Evolutionary conservation across 495 filamentous ascomycete genomes (phyloP).

Genomic region (Pyronema omphalodes): DNA sequence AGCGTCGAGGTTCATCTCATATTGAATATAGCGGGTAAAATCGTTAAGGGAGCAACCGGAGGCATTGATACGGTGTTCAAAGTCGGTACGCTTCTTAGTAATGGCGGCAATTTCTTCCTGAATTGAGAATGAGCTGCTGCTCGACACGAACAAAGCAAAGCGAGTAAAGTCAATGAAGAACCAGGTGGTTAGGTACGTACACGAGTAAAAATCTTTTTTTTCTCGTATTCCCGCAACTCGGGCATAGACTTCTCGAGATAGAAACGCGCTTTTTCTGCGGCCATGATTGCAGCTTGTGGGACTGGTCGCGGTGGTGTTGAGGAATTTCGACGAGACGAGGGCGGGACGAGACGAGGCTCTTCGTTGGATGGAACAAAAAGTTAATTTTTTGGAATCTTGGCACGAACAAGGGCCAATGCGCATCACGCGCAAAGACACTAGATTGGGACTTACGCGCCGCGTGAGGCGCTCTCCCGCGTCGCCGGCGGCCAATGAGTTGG

Average conservation of each 20-base stretch:
- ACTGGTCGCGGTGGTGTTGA: not conserved
- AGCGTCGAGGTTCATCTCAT: conserved; percentile 75
- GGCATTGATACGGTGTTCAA: conserved; percentile 75
- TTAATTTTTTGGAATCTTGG: no score
- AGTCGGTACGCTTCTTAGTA: conserved; percentile 73
- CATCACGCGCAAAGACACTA: no score
- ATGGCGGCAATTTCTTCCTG: conserved; percentile 78
- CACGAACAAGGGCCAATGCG: no score
- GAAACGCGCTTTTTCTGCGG: conserved; percentile 72
- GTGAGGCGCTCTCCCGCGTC: no score
- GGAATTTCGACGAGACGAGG: no score
- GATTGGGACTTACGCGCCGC: no score
- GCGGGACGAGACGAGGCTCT: no score
- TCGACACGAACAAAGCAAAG: conserved; percentile 1
- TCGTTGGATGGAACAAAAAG: no score
- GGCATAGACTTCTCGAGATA: conserved; percentile 81
- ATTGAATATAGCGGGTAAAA: conserved; percentile 71
- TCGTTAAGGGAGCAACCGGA: conserved; percentile 55
- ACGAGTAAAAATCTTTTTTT: conserved; percentile 72
- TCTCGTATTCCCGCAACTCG: conserved; percentile 72
- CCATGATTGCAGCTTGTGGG: not conserved
- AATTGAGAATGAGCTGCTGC: not conserved
- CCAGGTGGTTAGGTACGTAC: conserved; percentile 25
- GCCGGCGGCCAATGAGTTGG: no score
- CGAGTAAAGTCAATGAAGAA: not conserved